phyloP scores from a whole-genome alignment of 495 filamentous ascomycete genomes.

The Aspergillus conjunctus region DNA sequence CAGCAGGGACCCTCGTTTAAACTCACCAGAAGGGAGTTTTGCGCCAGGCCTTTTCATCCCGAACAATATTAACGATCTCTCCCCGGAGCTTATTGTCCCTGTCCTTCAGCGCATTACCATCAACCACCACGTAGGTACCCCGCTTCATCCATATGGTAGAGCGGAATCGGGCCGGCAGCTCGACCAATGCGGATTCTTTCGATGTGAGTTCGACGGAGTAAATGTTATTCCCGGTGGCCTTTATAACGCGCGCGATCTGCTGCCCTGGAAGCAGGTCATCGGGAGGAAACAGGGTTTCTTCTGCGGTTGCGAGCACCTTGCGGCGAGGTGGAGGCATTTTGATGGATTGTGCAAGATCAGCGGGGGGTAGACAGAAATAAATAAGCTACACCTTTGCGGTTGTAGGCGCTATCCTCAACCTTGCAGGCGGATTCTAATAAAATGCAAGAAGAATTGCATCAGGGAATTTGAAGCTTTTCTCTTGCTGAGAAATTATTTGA shows the following conservation, averaged over 20 bases:
- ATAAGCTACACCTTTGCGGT: not conserved
- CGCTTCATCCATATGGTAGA: conserved; percentile 89
- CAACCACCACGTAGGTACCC: conserved; percentile 82
- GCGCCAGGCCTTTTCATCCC: conserved; percentile 89
- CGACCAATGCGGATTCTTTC: conserved; percentile 46
- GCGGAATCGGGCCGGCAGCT: conserved; percentile 72
- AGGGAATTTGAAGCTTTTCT: not conserved
- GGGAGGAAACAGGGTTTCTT: conserved; percentile 75
- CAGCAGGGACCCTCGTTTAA: not conserved
- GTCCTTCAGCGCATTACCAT: conserved; percentile 65
- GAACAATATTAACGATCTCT: conserved; percentile 90
- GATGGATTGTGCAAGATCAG: not conserved
- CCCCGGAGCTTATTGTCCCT: conserved; percentile 79
- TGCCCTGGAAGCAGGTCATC: conserved; percentile 63
- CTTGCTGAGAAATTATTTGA: not conserved
- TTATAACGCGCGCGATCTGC: conserved; percentile 71
- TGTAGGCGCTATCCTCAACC: not conserved
- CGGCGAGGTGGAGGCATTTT: conserved; percentile 75
- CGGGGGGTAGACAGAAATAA: not conserved
- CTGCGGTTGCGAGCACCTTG: conserved; percentile 69
- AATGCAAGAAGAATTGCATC: not conserved
- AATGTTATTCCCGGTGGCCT: conserved; percentile 84
- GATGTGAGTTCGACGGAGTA: conserved; percentile 50
- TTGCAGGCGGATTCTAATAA: not conserved
- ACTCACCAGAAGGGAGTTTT: conserved; percentile 86